Base-by-base conservation (phyloP, 768 basidiomycete genomes). In the Lyophyllum decastes region DNA sequence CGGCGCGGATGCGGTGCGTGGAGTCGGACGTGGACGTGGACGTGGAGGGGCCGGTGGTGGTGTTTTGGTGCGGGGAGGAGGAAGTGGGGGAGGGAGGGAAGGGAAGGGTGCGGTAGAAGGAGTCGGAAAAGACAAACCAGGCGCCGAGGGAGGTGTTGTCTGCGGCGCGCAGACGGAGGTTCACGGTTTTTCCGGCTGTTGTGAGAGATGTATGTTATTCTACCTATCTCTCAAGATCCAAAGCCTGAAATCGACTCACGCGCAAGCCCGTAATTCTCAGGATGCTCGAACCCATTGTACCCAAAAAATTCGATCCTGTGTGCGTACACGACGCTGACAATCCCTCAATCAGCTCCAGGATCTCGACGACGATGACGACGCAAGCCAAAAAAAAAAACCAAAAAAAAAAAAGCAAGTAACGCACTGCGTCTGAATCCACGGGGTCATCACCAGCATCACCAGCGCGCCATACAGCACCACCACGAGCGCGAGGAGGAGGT, bases 121-220 rank as follows among this genome's bases (percentile, higher is more conserved):
- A 68, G 34, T 86, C 81, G 1, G 85, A 78, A 41, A 86, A 78
- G 51, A 84, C 72, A 66, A 86, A 85, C 87, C 87, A 89, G 11
- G 85, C 84, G 25, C 90, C 90, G 30, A 91, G 68, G 0, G 72
- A 76, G 22, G 81, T 80, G 58, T 87, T 86, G 68, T 92, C 90
- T 2, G 78, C 64, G 9, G 87, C 87, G n/a, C 70, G 74, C 9
- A 92, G 67, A 43, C 76, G 70, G 41, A 88, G 65, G 62, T 89
- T 87, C 34, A 81, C 74, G 0, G 86, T 81, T 65, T 87, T 89
- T 44, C 80, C 82, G 24, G 86, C 86, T 88, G 25, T 38, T 52
- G 21, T 33, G 30, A 33, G 30, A 6, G n/a, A n/a, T n/a, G n/a
- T n/a, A n/a, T n/a, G n/a, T n/a, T n/a, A n/a, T n/a, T n/a, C n/a